A percentile compares a stretch with the other conserved stretches of the same genome.
phyloP scores from a whole-genome alignment of 1,284 basidiomycete species.

The Apiotrichum montevideense region DNA sequence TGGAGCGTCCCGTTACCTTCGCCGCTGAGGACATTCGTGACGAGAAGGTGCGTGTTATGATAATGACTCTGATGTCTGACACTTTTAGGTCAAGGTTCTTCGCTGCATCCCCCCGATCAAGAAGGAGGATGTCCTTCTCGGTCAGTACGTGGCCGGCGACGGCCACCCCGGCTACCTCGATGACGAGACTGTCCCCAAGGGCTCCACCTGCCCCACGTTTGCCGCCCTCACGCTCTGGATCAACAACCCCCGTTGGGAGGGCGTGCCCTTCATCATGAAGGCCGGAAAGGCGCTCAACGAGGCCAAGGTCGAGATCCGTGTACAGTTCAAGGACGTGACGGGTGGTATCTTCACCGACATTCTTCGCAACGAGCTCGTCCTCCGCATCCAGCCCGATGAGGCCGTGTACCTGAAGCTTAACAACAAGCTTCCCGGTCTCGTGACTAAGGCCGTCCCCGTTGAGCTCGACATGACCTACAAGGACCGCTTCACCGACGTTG shows the following conservation, averaged over 20 bases:
- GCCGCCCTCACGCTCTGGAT: constrained; percentile 83
- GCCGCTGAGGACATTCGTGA: constrained; percentile 92
- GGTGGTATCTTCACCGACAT: constrained; percentile 93
- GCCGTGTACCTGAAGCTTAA: constrained; percentile 94
- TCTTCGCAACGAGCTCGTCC: constrained; percentile 86
- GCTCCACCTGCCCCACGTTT: constrained; percentile 86
- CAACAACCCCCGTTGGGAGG: constrained; percentile 93
- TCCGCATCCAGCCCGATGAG: constrained; percentile 90
- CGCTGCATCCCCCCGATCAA: constrained; percentile 78
- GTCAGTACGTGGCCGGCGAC: constrained; percentile 80
- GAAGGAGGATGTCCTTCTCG: constrained; percentile 71
- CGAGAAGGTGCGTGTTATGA: constrained; percentile 58
- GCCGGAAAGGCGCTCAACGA: constrained; percentile 95
- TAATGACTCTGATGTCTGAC: background rate
- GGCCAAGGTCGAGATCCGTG: constrained; percentile 91
- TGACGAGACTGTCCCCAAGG: constrained; percentile 85
- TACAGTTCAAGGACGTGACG: constrained; percentile 94
- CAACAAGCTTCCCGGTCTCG: constrained; percentile 82
- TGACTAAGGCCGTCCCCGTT: constrained; percentile 80
- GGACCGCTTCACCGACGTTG: constrained; percentile 76
- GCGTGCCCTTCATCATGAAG: constrained; percentile 93
- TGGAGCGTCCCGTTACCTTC: constrained; percentile 97
- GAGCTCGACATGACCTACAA: constrained; percentile 98
- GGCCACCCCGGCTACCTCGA: constrained; percentile 96
- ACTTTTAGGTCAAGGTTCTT: constrained; percentile 78